These are phyloP conservation scores for Dactylonectria macrodidyma DNA, from an alignment of 2,329 filamentous ascomycete species.

Conservation along the genomic window DNA sequence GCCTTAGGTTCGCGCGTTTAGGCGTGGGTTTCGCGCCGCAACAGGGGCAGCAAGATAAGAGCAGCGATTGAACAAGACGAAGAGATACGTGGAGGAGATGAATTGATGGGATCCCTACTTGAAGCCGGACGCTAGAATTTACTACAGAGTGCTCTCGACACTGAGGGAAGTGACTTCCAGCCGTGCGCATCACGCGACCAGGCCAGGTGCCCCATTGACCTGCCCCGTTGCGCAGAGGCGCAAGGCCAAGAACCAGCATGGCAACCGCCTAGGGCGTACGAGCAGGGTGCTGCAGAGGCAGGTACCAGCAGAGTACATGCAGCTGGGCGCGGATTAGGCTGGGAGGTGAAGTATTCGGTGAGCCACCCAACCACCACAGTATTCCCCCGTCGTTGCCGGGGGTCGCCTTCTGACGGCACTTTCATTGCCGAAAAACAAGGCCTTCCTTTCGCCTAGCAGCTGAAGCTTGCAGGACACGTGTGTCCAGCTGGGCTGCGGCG, in stretches of 20 bases:
- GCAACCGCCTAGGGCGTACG: slow-evolving; percentile 2
- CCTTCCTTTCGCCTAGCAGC: not conserved
- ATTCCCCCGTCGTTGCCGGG: slow-evolving; percentile 1
- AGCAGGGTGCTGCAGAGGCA: not conserved
- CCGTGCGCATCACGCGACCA: slow-evolving; percentile 40
- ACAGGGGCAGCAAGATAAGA: slow-evolving; percentile 16
- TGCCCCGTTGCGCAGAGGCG: slow-evolving; percentile 3
- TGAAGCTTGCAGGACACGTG: slow-evolving; percentile 13
- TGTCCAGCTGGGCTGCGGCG: not conserved
- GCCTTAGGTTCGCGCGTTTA: slow-evolving; percentile 23
- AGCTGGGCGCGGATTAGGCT: slow-evolving; percentile 8
- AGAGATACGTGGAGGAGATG: slow-evolving; percentile 4
- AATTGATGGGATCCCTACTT: not conserved
- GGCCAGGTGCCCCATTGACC: slow-evolving; percentile 13
- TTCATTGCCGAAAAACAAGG: slow-evolving; percentile 21
- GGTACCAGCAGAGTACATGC: slow-evolving; percentile 12
- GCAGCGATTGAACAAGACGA: not conserved
- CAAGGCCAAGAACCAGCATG: not conserved
- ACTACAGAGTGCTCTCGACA: not conserved
- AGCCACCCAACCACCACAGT: slow-evolving; percentile 5
- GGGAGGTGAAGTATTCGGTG: slow-evolving; percentile 11
- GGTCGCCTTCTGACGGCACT: slow-evolving; percentile 29
- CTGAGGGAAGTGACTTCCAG: slow-evolving; percentile 14
- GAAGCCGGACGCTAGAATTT: not conserved
- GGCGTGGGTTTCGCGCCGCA: slow-evolving; percentile 14